Evolutionary conservation across 805 yeast genomes (phyloP).

Genomic region (Ogataea ganodermae): DNA sequence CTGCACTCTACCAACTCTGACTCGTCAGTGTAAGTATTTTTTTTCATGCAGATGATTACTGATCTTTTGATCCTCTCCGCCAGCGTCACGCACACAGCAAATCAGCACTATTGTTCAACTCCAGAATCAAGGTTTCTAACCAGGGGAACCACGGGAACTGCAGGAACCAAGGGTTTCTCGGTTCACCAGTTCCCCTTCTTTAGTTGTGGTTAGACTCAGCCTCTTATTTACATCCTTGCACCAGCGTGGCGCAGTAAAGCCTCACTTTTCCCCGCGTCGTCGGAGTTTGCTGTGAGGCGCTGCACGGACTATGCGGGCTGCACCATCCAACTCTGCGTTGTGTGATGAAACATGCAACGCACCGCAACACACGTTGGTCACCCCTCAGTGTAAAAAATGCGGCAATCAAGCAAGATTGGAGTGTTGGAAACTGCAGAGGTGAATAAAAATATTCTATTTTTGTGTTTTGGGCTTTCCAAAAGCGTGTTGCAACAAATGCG

Average conservation of each 20-base stretch:
- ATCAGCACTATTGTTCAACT: not conserved
- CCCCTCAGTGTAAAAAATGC: not conserved
- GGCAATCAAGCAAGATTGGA: not conserved
- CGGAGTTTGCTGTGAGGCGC: constrained; percentile 4
- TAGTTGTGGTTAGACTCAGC: constrained; percentile 3
- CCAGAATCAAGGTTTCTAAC: no score
- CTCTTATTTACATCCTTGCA: constrained; percentile 11
- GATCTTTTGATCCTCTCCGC: not conserved
- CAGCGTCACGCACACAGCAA: not conserved
- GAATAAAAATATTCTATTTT: not conserved
- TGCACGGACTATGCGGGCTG: not conserved
- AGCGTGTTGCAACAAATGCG: constrained; percentile 3
- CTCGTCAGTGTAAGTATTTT: constrained; percentile 27
- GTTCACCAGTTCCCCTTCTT: not conserved
- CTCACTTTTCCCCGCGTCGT: constrained; percentile 5
- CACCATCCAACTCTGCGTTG: not conserved
- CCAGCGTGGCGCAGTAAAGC: constrained; percentile 8
- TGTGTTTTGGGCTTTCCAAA: not conserved
- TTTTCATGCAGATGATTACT: not conserved
- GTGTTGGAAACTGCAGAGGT: not conserved
- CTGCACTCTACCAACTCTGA: constrained; percentile 22
- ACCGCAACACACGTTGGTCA: no score
- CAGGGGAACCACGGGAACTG: no score
- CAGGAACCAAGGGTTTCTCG: no score
- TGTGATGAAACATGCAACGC: constrained; percentile 2